A percentile compares a stretch with the other conserved stretches of the same genome.
These are phyloP conservation scores for Colletotrichum salicis DNA, from an alignment of 2,329 filamentous ascomycete genomes.

Conservation along the genomic window DNA sequence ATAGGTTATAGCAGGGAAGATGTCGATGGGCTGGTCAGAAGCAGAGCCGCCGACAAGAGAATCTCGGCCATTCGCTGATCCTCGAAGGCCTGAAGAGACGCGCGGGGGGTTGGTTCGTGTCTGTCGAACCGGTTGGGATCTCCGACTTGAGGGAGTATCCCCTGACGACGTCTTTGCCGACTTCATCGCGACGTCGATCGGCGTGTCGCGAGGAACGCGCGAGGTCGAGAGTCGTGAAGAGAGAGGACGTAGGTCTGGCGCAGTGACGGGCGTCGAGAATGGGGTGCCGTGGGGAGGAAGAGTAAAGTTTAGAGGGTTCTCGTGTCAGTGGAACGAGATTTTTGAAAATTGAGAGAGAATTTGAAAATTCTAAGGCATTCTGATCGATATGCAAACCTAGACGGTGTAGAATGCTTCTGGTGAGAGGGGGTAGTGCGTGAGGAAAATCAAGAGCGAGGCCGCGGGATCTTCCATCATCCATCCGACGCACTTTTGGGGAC, in stretches of 20 bases:
- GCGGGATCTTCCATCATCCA: slow-evolving; percentile 35
- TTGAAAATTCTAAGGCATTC: slow-evolving; percentile 24
- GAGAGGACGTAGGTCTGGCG: slow-evolving; percentile 7
- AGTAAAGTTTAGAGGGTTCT: neutral
- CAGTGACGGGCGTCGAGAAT: neutral
- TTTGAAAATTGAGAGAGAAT: neutral
- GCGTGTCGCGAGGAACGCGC: slow-evolving; percentile 3
- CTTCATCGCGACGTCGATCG: slow-evolving; percentile 57
- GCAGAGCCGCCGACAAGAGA: slow-evolving; percentile 55
- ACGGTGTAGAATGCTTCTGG: slow-evolving; percentile 12
- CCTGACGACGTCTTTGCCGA: slow-evolving; percentile 60
- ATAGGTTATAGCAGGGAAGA: slow-evolving; percentile 74
- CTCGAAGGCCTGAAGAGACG: slow-evolving; percentile 56
- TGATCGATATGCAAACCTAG: neutral
- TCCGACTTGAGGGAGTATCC: slow-evolving; percentile 61
- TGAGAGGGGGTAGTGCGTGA: slow-evolving; percentile 30
- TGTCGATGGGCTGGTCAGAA: slow-evolving; percentile 71
- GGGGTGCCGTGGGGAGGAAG: slow-evolving; percentile 1
- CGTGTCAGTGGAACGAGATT: slow-evolving; percentile 4
- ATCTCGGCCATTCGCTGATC: slow-evolving; percentile 58
- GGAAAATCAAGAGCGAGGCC: slow-evolving; percentile 32
- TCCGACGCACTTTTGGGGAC: slow-evolving; percentile 28
- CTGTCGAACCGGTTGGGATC: slow-evolving; percentile 73
- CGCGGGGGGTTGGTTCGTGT: slow-evolving; percentile 73
- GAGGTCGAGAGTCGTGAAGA: slow-evolving; percentile 2